Evolutionary conservation across 306 rosid species (phyloP).

Genomic region (Trifolium subterraneum): DNA sequence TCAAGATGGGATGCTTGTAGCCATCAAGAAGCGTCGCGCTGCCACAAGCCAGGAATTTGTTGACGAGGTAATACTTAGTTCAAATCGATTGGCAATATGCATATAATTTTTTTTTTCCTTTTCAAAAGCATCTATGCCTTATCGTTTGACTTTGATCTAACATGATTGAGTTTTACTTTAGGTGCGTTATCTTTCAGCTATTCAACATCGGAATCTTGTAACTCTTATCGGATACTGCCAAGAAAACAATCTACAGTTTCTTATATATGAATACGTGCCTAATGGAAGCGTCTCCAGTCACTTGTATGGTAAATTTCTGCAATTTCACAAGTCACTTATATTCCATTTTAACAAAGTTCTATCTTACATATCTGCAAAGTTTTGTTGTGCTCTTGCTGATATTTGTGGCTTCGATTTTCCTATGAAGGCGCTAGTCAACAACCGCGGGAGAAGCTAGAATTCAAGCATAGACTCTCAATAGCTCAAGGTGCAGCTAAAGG

Average conservation of each 20-base stretch:
- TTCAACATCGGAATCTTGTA: constrained; percentile 81
- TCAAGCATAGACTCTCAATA: constrained; percentile 84
- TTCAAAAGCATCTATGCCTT: constrained; percentile 16
- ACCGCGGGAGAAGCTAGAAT: constrained; percentile 76
- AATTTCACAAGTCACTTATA: constrained; percentile 29
- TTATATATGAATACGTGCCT: constrained; percentile 82
- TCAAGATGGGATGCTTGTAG: constrained; percentile 91
- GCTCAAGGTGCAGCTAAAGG: constrained; percentile 99
- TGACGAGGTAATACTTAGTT: constrained; percentile 66
- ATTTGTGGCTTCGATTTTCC: constrained; percentile 23
- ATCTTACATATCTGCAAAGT: not conserved
- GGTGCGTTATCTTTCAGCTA: constrained; percentile 85
- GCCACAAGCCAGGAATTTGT: constrained; percentile 72
- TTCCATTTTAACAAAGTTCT: constrained; percentile 14
- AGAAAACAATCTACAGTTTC: constrained; percentile 85
- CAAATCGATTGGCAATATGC: not conserved
- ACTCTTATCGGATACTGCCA: constrained; percentile 94
- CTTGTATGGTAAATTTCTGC: constrained; percentile 80
- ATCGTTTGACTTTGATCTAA: constrained; percentile 48
- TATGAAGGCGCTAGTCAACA: constrained; percentile 67
- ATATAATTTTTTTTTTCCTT: not conserved
- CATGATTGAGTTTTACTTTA: constrained; percentile 48
- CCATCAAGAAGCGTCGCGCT: constrained; percentile 81
- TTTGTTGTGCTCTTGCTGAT: not conserved
- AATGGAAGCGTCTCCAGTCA: constrained; percentile 93